Evolutionary conservation across 2,329 filamentous ascomycete species (phyloP).

Genomic region (Trichoderma harzianum): DNA sequence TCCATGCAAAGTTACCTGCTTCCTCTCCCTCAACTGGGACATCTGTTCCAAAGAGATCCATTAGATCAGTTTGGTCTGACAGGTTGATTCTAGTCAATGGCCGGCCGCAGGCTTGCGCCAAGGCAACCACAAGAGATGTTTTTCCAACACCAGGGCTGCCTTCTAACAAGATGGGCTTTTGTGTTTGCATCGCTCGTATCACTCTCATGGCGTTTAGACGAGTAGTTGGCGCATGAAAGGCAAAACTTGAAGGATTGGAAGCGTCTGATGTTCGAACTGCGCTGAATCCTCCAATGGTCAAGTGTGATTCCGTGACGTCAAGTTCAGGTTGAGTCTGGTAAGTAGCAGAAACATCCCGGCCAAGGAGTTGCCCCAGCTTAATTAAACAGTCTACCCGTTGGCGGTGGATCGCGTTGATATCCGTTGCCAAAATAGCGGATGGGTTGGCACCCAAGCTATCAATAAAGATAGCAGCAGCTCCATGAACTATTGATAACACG

Average conservation of each 20-base stretch:
- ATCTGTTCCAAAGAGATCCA: slow-evolving; percentile 96
- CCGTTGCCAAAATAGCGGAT: slow-evolving; percentile 75
- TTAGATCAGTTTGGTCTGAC: slow-evolving; percentile 95
- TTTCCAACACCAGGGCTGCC: slow-evolving; percentile 98
- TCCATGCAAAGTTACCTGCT: slow-evolving; percentile 89
- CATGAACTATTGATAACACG: slow-evolving; percentile 62
- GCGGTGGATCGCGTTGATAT: slow-evolving; percentile 63
- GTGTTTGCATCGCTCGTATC: slow-evolving; percentile 79
- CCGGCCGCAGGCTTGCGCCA: slow-evolving; percentile 75
- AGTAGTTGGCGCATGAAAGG: slow-evolving; percentile 86
- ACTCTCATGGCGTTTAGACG: slow-evolving; percentile 87
- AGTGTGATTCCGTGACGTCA: slow-evolving; percentile 42
- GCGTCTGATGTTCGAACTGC: slow-evolving; percentile 51
- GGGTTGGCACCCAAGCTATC: slow-evolving; percentile 95
- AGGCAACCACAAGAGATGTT: slow-evolving; percentile 83
- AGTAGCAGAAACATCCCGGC: slow-evolving; percentile 56
- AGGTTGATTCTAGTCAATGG: slow-evolving; percentile 92
- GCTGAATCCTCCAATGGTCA: slow-evolving; percentile 73
- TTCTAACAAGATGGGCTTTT: slow-evolving; percentile 90
- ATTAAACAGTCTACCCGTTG: slow-evolving; percentile 72
- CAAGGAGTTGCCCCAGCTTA: slow-evolving; percentile 66
- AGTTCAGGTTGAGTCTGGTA: slow-evolving; percentile 65
- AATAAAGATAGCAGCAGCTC: slow-evolving; percentile 91
- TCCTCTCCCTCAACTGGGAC: slow-evolving; percentile 91
- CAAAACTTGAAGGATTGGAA: slow-evolving; percentile 39